Conservation (phyloP, 371 early-diverging fungal species). For the Conidiobolus incongruus region DNA sequence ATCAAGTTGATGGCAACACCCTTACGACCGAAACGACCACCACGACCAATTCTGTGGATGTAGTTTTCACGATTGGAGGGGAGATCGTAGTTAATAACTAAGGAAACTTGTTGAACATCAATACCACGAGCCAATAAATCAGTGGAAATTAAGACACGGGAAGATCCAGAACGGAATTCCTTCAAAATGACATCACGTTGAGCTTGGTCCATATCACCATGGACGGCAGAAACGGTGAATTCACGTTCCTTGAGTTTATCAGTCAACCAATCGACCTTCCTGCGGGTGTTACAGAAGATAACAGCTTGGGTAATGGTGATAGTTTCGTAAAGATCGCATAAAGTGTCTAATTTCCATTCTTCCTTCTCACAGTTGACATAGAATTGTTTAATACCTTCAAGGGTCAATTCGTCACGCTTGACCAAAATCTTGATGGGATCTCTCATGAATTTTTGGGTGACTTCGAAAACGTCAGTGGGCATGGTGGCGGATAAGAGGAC, state of each 20-base stretch:
- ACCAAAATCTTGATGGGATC: constrained; percentile 97
- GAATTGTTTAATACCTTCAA: constrained; percentile 99
- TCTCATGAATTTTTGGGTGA: constrained; percentile 92
- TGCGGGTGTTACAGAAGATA: constrained; percentile 96
- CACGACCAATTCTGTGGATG: constrained; percentile 96
- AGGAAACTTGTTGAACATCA: constrained; percentile 92
- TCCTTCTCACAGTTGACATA: constrained; percentile 92
- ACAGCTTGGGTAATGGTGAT: constrained; percentile 95
- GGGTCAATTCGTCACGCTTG: constrained; percentile 98
- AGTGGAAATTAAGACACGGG: constrained; percentile 84
- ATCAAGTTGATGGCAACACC: constrained; percentile 99
- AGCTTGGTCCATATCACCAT: constrained; percentile 92
- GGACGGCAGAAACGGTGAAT: constrained; percentile 96
- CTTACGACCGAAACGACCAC: constrained; percentile 99
- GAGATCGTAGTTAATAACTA: constrained; percentile 92
- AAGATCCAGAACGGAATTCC: constrained; percentile 68
- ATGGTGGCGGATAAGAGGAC: constrained; percentile 97
- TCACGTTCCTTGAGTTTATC: constrained; percentile 79
- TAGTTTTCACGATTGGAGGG: constrained; percentile 86
- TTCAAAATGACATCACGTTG: constrained; percentile 81
- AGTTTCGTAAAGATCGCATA: constrained; percentile 92
- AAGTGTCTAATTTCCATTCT: constrained; percentile 91
- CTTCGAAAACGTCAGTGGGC: constrained; percentile 90
- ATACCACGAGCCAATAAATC: constrained; percentile 97
- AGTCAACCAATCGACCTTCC: constrained; percentile 96